Percentiles rank a stretch among this genome's conserved stretches.
Evolutionary conservation across 208 protist genomes (phyloP).

Genomic region (Acanthamoeba lenticulata): DNA sequence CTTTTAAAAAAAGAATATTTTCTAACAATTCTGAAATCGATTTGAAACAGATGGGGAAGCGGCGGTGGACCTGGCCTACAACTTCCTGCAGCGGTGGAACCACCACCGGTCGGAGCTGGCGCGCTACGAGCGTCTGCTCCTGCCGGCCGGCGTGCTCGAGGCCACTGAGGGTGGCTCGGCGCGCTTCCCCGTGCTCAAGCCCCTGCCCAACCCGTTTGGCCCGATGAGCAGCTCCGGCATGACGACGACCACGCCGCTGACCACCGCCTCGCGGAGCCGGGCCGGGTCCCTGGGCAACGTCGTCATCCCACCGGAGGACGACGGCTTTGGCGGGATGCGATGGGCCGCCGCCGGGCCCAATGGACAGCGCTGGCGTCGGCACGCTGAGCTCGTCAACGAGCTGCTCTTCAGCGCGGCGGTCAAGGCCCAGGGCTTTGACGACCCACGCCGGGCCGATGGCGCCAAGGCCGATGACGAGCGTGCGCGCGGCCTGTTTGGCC

Average conservation of each 20-base stretch:
- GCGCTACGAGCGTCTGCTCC: neutral
- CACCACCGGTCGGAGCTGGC: neutral
- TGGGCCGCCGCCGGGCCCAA: constrained; percentile 11
- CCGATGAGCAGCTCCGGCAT: too few species aligned
- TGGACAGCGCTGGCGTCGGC: neutral
- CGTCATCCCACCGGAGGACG: neutral
- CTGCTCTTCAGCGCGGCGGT: neutral
- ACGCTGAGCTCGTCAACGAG: neutral
- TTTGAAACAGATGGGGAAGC: constrained; percentile 51
- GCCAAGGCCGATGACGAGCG: neutral
- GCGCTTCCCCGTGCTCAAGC: constrained; percentile 8
- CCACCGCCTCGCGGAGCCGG: neutral
- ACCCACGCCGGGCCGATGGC: neutral
- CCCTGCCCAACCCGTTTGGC: neutral
- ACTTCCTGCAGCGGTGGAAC: constrained; percentile 68
- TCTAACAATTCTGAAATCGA: neutral
- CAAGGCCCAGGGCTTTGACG: neutral
- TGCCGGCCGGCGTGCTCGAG: neutral
- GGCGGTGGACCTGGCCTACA: constrained; percentile 63
- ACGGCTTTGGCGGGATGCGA: neutral
- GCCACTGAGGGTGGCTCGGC: too few species aligned
- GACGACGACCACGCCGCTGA: too few species aligned
- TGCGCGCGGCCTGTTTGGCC: neutral
- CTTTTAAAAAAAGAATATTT: neutral
- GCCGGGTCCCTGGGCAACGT: neutral